Base-by-base conservation (phyloP, 345 rosid species). In the Sonneratia alba region DNA sequence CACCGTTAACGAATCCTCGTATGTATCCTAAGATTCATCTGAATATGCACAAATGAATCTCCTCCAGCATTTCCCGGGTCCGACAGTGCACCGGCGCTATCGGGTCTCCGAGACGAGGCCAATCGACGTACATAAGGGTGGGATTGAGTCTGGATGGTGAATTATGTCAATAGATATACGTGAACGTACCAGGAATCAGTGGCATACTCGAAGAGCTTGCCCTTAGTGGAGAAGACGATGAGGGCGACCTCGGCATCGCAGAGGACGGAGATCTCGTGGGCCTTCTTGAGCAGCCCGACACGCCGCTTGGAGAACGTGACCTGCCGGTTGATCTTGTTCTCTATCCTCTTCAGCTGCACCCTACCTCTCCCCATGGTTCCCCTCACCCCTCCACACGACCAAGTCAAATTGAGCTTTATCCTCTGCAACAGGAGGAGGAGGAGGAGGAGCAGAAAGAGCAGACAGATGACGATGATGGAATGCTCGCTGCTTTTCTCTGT, bases 241-340 rank as follows among this genome's bases (percentile, higher is more conserved):
- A 80, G 72, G 62, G 72, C 73, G 64, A 69, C 77, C 61, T 74
- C 77, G 69, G 77, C 77, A 18, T 73, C 76, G 73, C 80, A 78
- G 61, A 78, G 80, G 36, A 78, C 75, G 45, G 80, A 78, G 80
- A 78, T 78, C 81, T 83, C 86, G 69, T 78, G 80, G 24, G 83
- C 83, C 72, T 83, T 83, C 80, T 83, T 83, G 72, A 83, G 73
- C 72, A 83, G 68, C 19, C 86, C 86, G 1, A 80, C 71, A 74
- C 86, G 72, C 42, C 86, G 47, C 77, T 83, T 83, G 18, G 86
- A 80, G 66, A 83, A 83, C 36, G 86, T 83, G 53, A 83, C 86
- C 65, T 83, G 83, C 78, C 81, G 67, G 57, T 75, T 78, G 73
- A 78, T 78, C 78, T 75, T 78, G 78, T 79, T 79, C 76, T 75